Evolutionary conservation across 2,329 filamentous ascomycete genomes (phyloP).

Genomic region (Pseudogymnoascus sp.): DNA sequence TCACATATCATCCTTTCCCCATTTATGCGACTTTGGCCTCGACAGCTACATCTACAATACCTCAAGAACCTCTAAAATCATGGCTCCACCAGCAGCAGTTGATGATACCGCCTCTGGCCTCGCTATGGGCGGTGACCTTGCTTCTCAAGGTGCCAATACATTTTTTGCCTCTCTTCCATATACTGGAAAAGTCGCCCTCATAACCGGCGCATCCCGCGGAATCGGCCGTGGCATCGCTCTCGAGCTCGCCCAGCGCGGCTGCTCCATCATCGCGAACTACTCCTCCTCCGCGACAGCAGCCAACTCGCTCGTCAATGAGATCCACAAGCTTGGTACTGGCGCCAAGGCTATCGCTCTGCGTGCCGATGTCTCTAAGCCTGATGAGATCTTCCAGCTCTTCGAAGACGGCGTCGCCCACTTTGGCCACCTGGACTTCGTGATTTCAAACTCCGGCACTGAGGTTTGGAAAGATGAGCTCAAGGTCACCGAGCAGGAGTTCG

Average conservation of each 20-base stretch:
- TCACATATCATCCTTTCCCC: background rate
- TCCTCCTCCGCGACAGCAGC: slow-evolving; percentile 47
- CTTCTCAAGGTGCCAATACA: background rate
- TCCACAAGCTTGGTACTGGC: slow-evolving; percentile 41
- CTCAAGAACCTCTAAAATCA: background rate
- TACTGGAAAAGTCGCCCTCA: slow-evolving; percentile 48
- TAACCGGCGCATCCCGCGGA: slow-evolving; percentile 59
- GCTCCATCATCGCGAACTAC: slow-evolving; percentile 61
- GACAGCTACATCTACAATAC: background rate
- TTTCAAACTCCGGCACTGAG: slow-evolving; percentile 25
- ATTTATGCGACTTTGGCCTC: background rate
- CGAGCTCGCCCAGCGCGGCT: slow-evolving; percentile 58
- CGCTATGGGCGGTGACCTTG: background rate
- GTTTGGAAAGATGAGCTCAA: slow-evolving; percentile 9
- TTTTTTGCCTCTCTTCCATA: slow-evolving; percentile 28
- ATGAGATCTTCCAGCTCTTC: slow-evolving; percentile 24
- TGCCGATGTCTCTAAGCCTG: slow-evolving; percentile 52
- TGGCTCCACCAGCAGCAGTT: background rate
- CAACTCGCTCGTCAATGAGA: slow-evolving; percentile 47
- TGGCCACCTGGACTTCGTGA: slow-evolving; percentile 26
- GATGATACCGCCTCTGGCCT: background rate
- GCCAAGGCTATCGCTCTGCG: slow-evolving; percentile 41
- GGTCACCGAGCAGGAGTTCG: slow-evolving; percentile 11
- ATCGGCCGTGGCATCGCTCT: slow-evolving; percentile 61
- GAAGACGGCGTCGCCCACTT: slow-evolving; percentile 24